Evolutionary conservation across 768 basidiomycete genomes (phyloP), one percentile per base, ranked within the genome.

Genomic region (Mycena belliarum): DNA sequence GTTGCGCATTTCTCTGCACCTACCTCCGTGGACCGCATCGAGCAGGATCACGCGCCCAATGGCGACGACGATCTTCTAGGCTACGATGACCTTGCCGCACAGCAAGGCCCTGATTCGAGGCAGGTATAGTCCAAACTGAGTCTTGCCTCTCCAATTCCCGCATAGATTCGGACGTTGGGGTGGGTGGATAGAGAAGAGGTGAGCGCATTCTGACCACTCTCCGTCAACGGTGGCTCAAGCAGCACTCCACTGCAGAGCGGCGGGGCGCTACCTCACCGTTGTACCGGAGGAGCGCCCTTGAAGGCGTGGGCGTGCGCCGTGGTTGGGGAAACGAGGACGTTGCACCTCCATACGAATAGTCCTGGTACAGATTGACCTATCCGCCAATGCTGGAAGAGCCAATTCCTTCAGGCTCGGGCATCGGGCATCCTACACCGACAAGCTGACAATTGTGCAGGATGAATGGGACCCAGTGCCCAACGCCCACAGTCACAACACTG

Each of bases 151-250:
- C 59, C 46, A 43, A 49, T 20, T 48, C 32, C 20, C 35, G 42
- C 20, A 9, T 64, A 93, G 91, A 66, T 93, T 93, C 65, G 91
- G 91, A 20, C 78, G 91, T 56, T 94, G 91, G 91, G 82, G 80
- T 67, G 84, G 85, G 7, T 94, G 91, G 91, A 89, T 94, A 54
- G 91, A 94, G 75, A 94, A 93, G 72, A 81, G 91, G 91, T 87
- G 62, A 47, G 73, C 6, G 14, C 4, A 35, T 35, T 26, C 21
- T 0, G n/a, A n/a, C 16, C 18, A 15, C 26, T n/a, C 7, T 40
- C n/a, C 4, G 12, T 16, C 37, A 18, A n/a, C 11, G 15, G n/a
- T 38, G 38, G 29, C 12, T 32, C 29, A 32, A 32, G 29, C 7
- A 38, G 55, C 47, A 56, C 15, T 44, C 55, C 6, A 32, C 29